These are phyloP conservation scores for Neobulgaria alba DNA, from an alignment of 2,329 filamentous ascomycete genomes.

Conservation along the genomic window DNA sequence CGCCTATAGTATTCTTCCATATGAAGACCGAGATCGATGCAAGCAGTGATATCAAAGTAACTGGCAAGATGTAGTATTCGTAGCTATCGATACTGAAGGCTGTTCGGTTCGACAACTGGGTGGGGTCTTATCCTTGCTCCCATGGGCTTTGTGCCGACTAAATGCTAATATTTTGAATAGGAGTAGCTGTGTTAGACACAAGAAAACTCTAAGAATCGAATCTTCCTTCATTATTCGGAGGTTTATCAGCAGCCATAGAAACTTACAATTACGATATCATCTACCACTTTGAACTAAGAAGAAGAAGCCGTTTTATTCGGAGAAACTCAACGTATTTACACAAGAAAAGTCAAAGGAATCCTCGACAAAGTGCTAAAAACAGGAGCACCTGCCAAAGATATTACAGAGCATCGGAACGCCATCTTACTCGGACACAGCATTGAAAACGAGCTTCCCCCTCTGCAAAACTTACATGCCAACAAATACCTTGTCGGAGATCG, in stretches of 20 bases:
- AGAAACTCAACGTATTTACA: neutral
- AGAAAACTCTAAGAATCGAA: neutral
- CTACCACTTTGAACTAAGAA: neutral
- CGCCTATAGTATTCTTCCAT: too few relatives aligned
- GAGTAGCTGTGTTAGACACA: neutral
- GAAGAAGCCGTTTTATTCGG: neutral
- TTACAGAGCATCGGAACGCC: neutral
- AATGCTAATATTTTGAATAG: neutral
- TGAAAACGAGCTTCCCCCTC: neutral
- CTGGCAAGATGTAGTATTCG: neutral
- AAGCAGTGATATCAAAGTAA: neutral
- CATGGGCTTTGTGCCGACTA: neutral
- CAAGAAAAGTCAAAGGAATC: neutral
- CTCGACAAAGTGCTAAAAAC: neutral
- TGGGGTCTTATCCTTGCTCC: neutral
- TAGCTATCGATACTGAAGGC: neutral
- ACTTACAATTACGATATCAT: neutral
- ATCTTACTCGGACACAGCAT: neutral
- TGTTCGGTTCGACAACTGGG: neutral
- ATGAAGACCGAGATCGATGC: neutral
- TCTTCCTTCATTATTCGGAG: neutral
- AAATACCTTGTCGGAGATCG: neutral
- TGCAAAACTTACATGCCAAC: neutral
- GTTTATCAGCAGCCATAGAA: neutral
- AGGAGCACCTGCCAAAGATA: neutral